Conservation (phyloP, 495 filamentous ascomycete genomes). For the Poronia punctata region DNA sequence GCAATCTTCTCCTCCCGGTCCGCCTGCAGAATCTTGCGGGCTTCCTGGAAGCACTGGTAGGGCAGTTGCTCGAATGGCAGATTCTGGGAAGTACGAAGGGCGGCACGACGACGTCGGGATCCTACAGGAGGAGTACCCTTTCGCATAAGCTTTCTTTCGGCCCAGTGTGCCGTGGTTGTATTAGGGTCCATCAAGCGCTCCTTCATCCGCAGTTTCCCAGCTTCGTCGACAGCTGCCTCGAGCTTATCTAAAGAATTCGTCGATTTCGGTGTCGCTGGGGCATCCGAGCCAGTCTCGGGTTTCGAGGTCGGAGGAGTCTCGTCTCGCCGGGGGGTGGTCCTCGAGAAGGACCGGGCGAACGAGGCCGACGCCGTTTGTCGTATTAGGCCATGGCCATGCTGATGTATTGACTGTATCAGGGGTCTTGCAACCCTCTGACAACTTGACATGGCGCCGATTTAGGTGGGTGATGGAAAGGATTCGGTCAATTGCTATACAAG, state of each 20-base stretch:
- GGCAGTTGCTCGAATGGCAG: slow-evolving; percentile 89
- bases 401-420: slow-evolving; percentile 56
- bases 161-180: slow-evolving; percentile 35
- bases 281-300: neutral
- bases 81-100: slow-evolving; percentile 57
- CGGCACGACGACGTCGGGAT: slow-evolving; percentile 76
- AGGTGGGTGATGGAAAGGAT: slow-evolving; percentile 3
- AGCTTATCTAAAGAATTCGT: neutral
- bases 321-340: slow-evolving; percentile 31
- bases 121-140: slow-evolving; percentile 58
- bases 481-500: neutral
- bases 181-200: slow-evolving; percentile 23
- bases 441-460: slow-evolving; percentile 52
- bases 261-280: neutral
- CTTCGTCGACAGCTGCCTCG: neutral
- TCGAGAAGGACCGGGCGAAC: slow-evolving; percentile 41
- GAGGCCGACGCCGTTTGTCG: slow-evolving; percentile 23
- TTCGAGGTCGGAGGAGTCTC: slow-evolving; percentile 27
- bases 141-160: slow-evolving; percentile 54
- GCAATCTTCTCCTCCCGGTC: slow-evolving; percentile 78
- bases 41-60: slow-evolving; percentile 97
- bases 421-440: slow-evolving; percentile 63
- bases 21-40: slow-evolving; percentile 68
- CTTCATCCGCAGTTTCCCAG: slow-evolving; percentile 13
- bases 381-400: slow-evolving; percentile 26